Base-by-base conservation (phyloP, 257 asterid genomes). In the Asclepias syriaca region DNA sequence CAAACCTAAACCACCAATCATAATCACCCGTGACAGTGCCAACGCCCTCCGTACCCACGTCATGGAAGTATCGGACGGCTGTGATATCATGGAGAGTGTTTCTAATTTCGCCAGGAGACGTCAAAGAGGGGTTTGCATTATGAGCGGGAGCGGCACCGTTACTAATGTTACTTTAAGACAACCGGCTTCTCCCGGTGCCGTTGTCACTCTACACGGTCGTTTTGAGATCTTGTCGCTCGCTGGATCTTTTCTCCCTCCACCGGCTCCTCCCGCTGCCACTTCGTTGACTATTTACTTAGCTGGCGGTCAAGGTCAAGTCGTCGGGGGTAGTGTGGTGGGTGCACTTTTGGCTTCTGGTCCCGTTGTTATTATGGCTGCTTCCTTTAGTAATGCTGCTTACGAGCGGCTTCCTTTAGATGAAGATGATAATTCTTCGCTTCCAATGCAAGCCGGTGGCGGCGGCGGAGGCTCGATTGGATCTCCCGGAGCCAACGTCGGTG, bases 261-360 rank as follows among this genome's bases (percentile, higher is more conserved):
- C 98, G 0, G 98, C 97, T 4, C 97, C 97, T 0, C 84, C 97
- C 0, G 85, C 95, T 0, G 93, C 97, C 0, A 84, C 98, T 0
- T 82, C 93, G 37, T 58, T 93, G 74, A 93, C 97, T 6, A 85
- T 93, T 14, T 93, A 93, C 46, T 63, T 93, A 37, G 89, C 98
- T 1, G 98, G 97, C 27, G 96, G 97, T 10, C 98, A 93, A 83
- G 98, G 98, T 1, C 98, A 93, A 74, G 98, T 93, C 65, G 93
- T 93, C 7, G 98, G 98, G 1, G 98, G 98, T 8, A 81, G 93
- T 66, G 96, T 90, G 49, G 98, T 86, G 8, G 98, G 98, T 57
- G 88, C 85, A 75, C 89, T 93, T 58, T 60, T 90, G 32, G 98
- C 98, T 0, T 79, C 95, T 0, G 97, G 98, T 4, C 97, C 98